A percentile compares a stretch with the other conserved stretches of the same genome.
These are phyloP conservation scores for Fusarium sambucinum DNA, from an alignment of 2,329 filamentous ascomycete genomes.

Conservation along the genomic window DNA sequence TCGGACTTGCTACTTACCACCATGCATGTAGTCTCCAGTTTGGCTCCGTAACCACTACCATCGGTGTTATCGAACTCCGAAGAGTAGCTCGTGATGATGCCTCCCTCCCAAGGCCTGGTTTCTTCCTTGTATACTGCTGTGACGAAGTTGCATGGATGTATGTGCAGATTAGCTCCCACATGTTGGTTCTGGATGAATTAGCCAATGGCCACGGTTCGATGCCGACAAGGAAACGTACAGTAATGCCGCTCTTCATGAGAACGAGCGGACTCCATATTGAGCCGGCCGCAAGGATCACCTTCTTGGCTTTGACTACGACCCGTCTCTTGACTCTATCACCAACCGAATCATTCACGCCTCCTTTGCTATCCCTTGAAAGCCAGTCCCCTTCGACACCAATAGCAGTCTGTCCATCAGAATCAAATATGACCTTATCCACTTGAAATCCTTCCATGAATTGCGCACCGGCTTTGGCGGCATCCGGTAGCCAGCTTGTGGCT, in stretches of 20 bases:
- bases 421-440: slow-evolving; percentile 78
- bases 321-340: slow-evolving; percentile 66
- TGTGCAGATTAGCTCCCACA: slow-evolving; percentile 82
- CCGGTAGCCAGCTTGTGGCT: slow-evolving; percentile 79
- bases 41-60: slow-evolving; percentile 81
- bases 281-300: slow-evolving; percentile 82
- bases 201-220: slow-evolving; percentile 15
- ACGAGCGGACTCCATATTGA: slow-evolving; percentile 82
- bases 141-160: slow-evolving; percentile 78
- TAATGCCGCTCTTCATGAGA: slow-evolving; percentile 81
- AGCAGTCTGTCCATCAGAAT: slow-evolving; percentile 67
- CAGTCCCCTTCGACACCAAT: slow-evolving; percentile 80
- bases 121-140: slow-evolving; percentile 76
- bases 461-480: slow-evolving; percentile 81
- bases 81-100: slow-evolving; percentile 83
- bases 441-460: slow-evolving; percentile 86
- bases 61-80: slow-evolving; percentile 85
- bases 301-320: slow-evolving; percentile 81
- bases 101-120: slow-evolving; percentile 77
- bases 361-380: slow-evolving; percentile 75
- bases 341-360: slow-evolving; percentile 65
- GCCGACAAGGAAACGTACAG: slow-evolving; percentile 57
- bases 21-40: slow-evolving; percentile 83
- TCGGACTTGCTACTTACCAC: slow-evolving; percentile 56
- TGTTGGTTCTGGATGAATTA: slow-evolving; percentile 72